phyloP scores from a whole-genome alignment of 1,139 yeast genomes.

The Suhomyces wounanorum region DNA sequence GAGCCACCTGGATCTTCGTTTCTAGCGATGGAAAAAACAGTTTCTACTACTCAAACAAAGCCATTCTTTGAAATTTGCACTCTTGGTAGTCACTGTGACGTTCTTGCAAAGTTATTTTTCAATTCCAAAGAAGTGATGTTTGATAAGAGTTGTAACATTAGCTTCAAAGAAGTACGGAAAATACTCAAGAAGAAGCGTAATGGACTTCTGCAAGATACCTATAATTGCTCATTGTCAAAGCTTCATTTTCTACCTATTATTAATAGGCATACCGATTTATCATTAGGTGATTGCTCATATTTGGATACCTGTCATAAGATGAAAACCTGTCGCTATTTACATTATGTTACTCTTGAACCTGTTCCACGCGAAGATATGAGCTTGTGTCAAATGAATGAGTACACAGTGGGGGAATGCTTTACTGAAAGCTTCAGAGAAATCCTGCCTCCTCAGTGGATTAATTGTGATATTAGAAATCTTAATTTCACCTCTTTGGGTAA shows the following conservation, averaged over 20 bases:
- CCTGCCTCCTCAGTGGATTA: constrained; percentile 79
- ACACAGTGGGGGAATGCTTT: constrained; percentile 59
- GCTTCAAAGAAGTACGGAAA: constrained; percentile 13
- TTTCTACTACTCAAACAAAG: constrained; percentile 33
- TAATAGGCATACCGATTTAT: constrained; percentile 55
- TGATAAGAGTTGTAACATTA: constrained; percentile 5
- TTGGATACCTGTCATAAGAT: constrained; percentile 91
- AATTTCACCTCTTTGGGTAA: constrained; percentile 74
- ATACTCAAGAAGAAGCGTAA: constrained; percentile 15
- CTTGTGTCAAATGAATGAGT: constrained; percentile 34
- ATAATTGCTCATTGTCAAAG: constrained; percentile 47
- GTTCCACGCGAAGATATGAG: not conserved
- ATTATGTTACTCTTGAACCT: constrained; percentile 69
- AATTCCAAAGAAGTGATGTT: constrained; percentile 20
- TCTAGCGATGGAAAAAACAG: constrained; percentile 46
- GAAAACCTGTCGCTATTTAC: constrained; percentile 77
- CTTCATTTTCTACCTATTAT: constrained; percentile 67
- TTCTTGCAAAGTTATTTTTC: constrained; percentile 31
- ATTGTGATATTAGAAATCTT: constrained; percentile 74
- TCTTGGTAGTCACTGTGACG: constrained; percentile 45
- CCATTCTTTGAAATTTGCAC: constrained; percentile 59
- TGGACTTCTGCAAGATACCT: constrained; percentile 26
- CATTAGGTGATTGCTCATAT: constrained; percentile 91
- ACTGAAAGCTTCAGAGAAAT: constrained; percentile 30
- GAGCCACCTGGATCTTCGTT: constrained; percentile 32